Evolutionary conservation across 1,284 basidiomycete species (phyloP), one percentile per base, ranked within the genome.

Genomic region (Stygiomarasmius scandens): DNA sequence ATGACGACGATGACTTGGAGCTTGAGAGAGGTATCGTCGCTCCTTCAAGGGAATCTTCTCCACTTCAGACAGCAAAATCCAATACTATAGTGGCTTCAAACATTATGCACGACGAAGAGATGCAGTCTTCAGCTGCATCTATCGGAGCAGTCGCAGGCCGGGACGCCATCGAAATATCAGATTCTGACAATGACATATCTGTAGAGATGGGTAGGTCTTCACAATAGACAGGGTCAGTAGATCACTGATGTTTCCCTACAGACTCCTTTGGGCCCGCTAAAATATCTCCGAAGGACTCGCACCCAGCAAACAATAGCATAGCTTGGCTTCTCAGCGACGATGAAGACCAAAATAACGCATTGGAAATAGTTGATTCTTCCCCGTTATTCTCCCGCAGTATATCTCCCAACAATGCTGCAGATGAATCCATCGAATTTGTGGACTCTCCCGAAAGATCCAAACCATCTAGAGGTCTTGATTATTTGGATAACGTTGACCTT

Each of bases 311-410:
- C 20, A 64, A 70, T 24, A 64, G 73, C 34, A 75, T 89, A 71
- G 77, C 82, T 2, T 89, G 87, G 87, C 73, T 89, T 25, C 19
- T 56, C 22, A 69, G 89, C 11, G 84, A 85, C 50, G 85, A 84
- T 45, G 85, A 86, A 49, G 82, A 85, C 53, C 80, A 82, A 54
- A 78, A 80, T 2, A 74, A 74, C 2, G 74, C 78, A 49, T 72
- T 87, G 58, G 74, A 79, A 52, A 77, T 87, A 43, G 52, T 80
- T 10, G 70, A 73, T 49, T 85, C 83, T 20, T 78, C 83, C 0
- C 84, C 82, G 8, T 51, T 69, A 2, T 27, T 22, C 45, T 25
- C 3, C 14, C 36, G 34, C 43, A 41, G 49, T 56, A 34, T 56
- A 58, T 36, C 29, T 2, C 32, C n/a, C n/a, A 20, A 29, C 9